Evolutionary conservation across 2,329 filamentous ascomycete genomes (phyloP), one percentile per base, ranked within the genome.

Genomic region (Colletotrichum sp.): DNA sequence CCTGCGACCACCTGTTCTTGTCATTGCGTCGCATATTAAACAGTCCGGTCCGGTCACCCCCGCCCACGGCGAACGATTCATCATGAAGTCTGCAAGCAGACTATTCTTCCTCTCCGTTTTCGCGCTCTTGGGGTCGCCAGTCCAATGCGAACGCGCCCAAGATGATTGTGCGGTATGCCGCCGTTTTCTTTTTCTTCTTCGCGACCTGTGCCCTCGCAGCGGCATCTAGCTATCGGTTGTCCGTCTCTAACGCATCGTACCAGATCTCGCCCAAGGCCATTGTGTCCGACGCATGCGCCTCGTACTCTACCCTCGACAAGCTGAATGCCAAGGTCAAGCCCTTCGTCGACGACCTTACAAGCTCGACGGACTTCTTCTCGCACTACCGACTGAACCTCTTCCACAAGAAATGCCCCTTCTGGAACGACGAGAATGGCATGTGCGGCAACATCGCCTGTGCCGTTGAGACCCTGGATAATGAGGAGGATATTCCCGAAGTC

Each of bases 391-490:
- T 99, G 62, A 99, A 98, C 84, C 90, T 99, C 24, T 99, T 95
- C 86, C 94, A 98, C 85, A 98, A 97, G 85, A 92, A 92, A 86
- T 99, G 97, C 82, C 97, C 97, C 0, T 99, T 99, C 84, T 99
- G 97, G 96, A 92, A 93, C 82, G 97, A 99, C 84, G 94, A 96
- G 77, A 94, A 94, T 85, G 95, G 95, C 84, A 95, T 98, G 90
- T 99, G 97, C 85, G 97, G 96, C 79, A 99, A 99, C 86, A 96
- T 98, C 80, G 97, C 96, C 24, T 99, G 97, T 84, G 95, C 96
- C 13, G 97, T 99, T 21, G 96, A 97, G 83, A 99, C 96, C 1
- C 90, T 99, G 77, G 96, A 99, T 71, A 96, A 98, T 79, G 96
- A 99, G 85, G 94, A 98, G 78, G 96, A 99, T 79, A 96, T 99